Evolutionary conservation across 805 yeast species (phyloP).

Genomic region (Lipomyces oligophaga): DNA sequence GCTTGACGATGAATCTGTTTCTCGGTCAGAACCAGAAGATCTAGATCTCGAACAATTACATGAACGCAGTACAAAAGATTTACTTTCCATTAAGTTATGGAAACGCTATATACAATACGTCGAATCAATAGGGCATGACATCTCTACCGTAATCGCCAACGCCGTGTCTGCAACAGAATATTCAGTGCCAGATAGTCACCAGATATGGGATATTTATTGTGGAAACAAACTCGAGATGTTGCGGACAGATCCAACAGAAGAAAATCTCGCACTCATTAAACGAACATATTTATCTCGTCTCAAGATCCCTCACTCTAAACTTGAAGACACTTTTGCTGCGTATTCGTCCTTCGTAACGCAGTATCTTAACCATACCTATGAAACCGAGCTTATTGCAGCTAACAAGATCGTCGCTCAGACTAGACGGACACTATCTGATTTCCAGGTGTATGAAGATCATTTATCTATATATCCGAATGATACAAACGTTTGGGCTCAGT

Average conservation of each 20-base stretch:
- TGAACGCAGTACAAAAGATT: slow-evolving; percentile 18
- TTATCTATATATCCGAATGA: slow-evolving; percentile 3
- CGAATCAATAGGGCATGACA: slow-evolving; percentile 5
- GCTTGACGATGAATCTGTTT: slow-evolving; percentile 13
- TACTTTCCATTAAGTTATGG: slow-evolving; percentile 21
- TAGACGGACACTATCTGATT: slow-evolving; percentile 6
- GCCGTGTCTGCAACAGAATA: slow-evolving; percentile 26
- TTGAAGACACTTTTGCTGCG: slow-evolving; percentile 33
- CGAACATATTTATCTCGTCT: slow-evolving; percentile 30
- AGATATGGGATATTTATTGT: slow-evolving; percentile 29
- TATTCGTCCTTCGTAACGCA: slow-evolving; percentile 34
- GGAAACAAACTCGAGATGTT: slow-evolving; percentile 13
- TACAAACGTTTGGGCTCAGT: slow-evolving; percentile 29
- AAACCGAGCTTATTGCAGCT: slow-evolving; percentile 31
- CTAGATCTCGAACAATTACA: slow-evolving; percentile 10
- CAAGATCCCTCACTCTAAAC: slow-evolving; percentile 30
- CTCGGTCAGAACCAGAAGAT: slow-evolving; percentile 11
- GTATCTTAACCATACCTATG: slow-evolving; percentile 31
- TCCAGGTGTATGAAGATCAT: slow-evolving; percentile 28
- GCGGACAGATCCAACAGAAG: slow-evolving; percentile 3
- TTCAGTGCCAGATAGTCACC: slow-evolving; percentile 25
- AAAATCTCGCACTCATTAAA: slow-evolving; percentile 9
- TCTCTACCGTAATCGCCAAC: slow-evolving; percentile 10
- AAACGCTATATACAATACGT: slow-evolving; percentile 14
- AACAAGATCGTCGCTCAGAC: slow-evolving; percentile 29